Evolutionary conservation across 805 yeast genomes (phyloP).

Genomic region (Cyberlindnera subsufficiens): DNA sequence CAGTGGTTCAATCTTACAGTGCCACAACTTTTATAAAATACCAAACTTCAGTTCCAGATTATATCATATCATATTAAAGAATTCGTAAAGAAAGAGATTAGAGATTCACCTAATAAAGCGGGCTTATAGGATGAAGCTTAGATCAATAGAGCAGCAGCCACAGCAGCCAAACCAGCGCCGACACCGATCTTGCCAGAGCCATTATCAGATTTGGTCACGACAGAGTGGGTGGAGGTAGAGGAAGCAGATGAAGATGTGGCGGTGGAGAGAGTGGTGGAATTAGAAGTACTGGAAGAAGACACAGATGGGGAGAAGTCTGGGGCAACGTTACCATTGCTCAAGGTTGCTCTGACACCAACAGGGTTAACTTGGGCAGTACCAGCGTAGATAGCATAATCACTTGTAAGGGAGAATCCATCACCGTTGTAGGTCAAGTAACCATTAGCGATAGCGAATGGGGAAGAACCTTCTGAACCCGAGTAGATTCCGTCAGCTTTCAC

Average conservation of each 20-base stretch:
- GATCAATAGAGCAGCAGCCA: constrained; percentile 28
- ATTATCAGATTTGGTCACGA: constrained; percentile 15
- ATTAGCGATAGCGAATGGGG: constrained; percentile 33
- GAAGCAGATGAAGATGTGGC: constrained; percentile 4
- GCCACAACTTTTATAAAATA: too few relatives aligned
- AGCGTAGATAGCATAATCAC: constrained; percentile 10
- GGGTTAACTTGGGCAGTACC: constrained; percentile 10
- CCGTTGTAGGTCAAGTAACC: constrained; percentile 33
- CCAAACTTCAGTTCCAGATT: too few relatives aligned
- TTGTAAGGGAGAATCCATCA: constrained; percentile 34
- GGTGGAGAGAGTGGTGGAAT: constrained; percentile 5
- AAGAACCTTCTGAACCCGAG: constrained; percentile 26
- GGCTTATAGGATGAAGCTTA: neutral
- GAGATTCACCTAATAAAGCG: too few relatives aligned
- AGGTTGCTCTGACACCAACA: constrained; percentile 18
- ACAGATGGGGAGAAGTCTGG: constrained; percentile 22
- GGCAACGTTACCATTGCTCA: constrained; percentile 20
- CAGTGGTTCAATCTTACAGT: too few relatives aligned
- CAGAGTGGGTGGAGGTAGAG: constrained; percentile 5
- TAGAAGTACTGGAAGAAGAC: constrained; percentile 8
- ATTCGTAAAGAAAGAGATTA: too few relatives aligned
- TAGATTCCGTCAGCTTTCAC: constrained; percentile 22
- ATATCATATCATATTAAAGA: too few relatives aligned
- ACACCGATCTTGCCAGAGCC: constrained; percentile 20
- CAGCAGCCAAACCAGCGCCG: constrained; percentile 23